These are phyloP conservation scores for Cladosporium sp. DNA, from an alignment of 2,329 filamentous ascomycete genomes.

Conservation along the genomic window DNA sequence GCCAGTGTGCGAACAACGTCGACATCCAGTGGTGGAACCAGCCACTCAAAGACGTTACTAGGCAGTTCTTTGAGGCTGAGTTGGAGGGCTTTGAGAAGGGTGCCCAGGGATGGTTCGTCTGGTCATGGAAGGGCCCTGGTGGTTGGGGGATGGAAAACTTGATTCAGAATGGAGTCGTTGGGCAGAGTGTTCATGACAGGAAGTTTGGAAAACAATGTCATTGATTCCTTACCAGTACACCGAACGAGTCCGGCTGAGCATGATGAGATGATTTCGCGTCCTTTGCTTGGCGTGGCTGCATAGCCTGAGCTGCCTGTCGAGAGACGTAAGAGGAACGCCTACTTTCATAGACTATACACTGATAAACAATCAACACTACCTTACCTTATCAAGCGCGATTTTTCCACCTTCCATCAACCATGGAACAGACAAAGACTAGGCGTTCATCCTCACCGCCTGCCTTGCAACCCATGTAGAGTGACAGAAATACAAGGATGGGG, in stretches of 20 bases:
- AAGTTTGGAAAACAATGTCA: constrained; percentile 31
- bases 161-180: constrained; percentile 42
- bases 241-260: constrained; percentile 1
- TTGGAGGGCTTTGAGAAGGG: constrained; percentile 45
- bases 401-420: background rate
- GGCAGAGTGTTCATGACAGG: constrained; percentile 38
- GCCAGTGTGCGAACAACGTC: constrained; percentile 41
- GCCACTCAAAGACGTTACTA: constrained; percentile 39
- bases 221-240: background rate
- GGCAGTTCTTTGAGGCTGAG: constrained; percentile 46
- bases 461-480: background rate
- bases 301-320: background rate
- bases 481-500: constrained; percentile 1
- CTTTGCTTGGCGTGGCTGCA: background rate
- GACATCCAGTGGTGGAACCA: constrained; percentile 38
- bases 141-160: constrained; percentile 46
- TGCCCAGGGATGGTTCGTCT: constrained; percentile 45
- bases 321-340: background rate
- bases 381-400: background rate
- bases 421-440: background rate
- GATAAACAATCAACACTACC: background rate
- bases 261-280: background rate
- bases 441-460: background rate
- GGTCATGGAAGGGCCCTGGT: constrained; percentile 45
- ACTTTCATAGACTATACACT: background rate